phyloP scores from a whole-genome alignment of 768 basidiomycete species.

The Zangia roseola region DNA sequence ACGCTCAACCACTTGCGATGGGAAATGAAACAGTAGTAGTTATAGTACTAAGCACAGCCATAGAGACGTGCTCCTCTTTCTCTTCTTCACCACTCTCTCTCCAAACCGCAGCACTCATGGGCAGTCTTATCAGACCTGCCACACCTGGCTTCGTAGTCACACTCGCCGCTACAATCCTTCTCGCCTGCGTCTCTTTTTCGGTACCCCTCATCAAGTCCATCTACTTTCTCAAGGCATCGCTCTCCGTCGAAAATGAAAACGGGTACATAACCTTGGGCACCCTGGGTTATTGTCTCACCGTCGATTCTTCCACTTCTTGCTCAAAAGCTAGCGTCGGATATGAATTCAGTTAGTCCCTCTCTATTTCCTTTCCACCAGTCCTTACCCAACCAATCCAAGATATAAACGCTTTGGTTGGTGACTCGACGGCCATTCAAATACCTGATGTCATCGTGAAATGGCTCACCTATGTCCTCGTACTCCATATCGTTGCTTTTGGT shows the following conservation, averaged over 20 bases:
- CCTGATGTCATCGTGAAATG: conserved; percentile 87
- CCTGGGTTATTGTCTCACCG: conserved; percentile 79
- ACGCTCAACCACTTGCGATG: conserved; percentile 38
- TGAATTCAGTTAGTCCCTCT: conserved; percentile 63
- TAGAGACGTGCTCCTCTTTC: not conserved
- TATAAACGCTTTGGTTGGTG: conserved; percentile 76
- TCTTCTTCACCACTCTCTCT: not conserved
- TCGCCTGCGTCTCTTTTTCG: conserved; percentile 86
- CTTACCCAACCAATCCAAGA: conserved; percentile 48
- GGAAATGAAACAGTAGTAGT: conserved; percentile 8
- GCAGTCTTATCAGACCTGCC: conserved; percentile 70
- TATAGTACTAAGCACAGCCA: conserved; percentile 24
- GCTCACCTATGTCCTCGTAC: conserved; percentile 90
- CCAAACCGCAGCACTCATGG: conserved; percentile 43
- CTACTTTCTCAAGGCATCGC: conserved; percentile 80
- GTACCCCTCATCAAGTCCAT: conserved; percentile 88
- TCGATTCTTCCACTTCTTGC: conserved; percentile 61
- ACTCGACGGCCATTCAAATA: conserved; percentile 64
- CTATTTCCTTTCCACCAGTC: not conserved
- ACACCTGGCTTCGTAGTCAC: conserved; percentile 89
- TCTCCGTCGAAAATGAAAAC: conserved; percentile 43
- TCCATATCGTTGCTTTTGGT: conserved; percentile 86
- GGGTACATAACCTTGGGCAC: conserved; percentile 84
- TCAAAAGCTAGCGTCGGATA: conserved; percentile 84
- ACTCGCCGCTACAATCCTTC: conserved; percentile 70